Evolutionary conservation across 1,139 yeast species (phyloP).

Genomic region (Kazachstania sp.): DNA sequence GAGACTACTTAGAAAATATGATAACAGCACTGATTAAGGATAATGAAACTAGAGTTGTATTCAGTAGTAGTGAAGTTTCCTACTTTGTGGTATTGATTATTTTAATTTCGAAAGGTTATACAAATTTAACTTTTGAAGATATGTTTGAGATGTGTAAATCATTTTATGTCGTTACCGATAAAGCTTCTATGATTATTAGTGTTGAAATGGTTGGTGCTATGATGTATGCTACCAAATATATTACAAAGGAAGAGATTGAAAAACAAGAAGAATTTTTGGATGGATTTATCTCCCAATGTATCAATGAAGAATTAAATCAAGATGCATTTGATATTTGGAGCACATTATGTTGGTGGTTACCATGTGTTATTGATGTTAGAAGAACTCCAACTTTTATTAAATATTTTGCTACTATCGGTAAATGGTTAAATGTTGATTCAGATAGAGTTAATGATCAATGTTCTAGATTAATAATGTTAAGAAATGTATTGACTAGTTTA

Average conservation of each 20-base stretch:
- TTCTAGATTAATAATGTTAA: constrained; percentile 47
- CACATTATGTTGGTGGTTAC: constrained; percentile 66
- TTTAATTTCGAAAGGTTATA: constrained; percentile 38
- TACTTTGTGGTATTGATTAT: constrained; percentile 41
- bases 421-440: constrained; percentile 43
- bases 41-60: constrained; percentile 52
- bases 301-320: constrained; percentile 59
- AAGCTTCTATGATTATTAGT: constrained; percentile 52
- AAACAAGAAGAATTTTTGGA: constrained; percentile 43
- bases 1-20: constrained; percentile 50
- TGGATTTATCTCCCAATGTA: constrained; percentile 38
- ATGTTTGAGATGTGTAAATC: constrained; percentile 40
- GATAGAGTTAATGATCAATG: constrained; percentile 64
- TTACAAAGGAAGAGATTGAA: constrained; percentile 26
- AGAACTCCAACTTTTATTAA: constrained; percentile 51
- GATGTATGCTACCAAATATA: constrained; percentile 41
- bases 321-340: constrained; percentile 73
- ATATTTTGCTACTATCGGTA: constrained; percentile 37
- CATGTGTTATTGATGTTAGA: constrained; percentile 56
- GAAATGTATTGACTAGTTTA: constrained; percentile 45
- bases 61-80: constrained; percentile 53
- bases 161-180: constrained; percentile 51
- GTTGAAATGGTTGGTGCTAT: constrained; percentile 57
- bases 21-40: constrained; percentile 57
- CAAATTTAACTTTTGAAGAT: constrained; percentile 34